Evolutionary conservation across 768 basidiomycete species (phyloP).

Genomic region (Boletus insuetus): DNA sequence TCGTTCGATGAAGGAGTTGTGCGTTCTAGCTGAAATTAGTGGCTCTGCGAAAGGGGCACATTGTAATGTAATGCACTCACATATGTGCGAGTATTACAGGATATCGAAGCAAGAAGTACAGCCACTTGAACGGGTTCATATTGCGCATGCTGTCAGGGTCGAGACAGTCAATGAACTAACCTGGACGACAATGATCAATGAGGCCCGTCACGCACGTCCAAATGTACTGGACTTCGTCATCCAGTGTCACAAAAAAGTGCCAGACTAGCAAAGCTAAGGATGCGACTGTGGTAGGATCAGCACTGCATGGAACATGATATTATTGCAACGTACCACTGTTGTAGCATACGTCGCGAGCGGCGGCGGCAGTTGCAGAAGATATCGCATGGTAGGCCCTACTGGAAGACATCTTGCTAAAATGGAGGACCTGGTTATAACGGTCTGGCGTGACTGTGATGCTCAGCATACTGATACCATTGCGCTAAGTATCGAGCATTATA

Average conservation of each 20-base stretch:
- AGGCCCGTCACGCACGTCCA: slow-evolving; percentile 19
- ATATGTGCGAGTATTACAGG: slow-evolving; percentile 14
- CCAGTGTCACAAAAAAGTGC: slow-evolving; percentile 10
- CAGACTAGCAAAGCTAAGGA: slow-evolving; percentile 14
- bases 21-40: slow-evolving; percentile 4
- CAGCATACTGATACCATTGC: too few species aligned
- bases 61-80: slow-evolving; percentile 10
- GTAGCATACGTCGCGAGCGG: slow-evolving; percentile 9
- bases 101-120: slow-evolving; percentile 29
- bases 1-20: slow-evolving; percentile 9
- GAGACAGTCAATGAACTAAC: not conserved
- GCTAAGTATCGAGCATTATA: not conserved
- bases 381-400: not conserved
- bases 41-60: not conserved
- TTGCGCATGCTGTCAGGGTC: slow-evolving; percentile 27
- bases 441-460: not conserved
- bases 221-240: slow-evolving; percentile 19
- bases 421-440: not conserved
- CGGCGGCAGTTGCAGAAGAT: not conserved
- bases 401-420: not conserved
- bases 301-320: not conserved
- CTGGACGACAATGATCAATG: not conserved
- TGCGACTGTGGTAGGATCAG: slow-evolving; percentile 12
- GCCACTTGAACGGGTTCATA: slow-evolving; percentile 27
- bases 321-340: slow-evolving; percentile 6